phyloP scores from a whole-genome alignment of 345 rosid species.

The Acer yangbiense region DNA sequence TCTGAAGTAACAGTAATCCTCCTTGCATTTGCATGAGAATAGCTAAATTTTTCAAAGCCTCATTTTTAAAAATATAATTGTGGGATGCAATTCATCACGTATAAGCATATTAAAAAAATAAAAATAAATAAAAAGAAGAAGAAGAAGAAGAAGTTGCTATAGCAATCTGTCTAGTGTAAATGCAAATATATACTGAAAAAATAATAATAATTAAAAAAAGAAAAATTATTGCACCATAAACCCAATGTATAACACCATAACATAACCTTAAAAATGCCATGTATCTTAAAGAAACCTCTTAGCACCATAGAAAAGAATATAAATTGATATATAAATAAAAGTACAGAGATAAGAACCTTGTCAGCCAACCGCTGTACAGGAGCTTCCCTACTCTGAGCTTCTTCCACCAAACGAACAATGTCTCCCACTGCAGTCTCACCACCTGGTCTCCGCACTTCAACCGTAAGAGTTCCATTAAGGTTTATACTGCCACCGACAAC shows the following conservation, averaged over 20 bases:
- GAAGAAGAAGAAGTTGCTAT: not conserved
- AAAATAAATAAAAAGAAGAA: no score
- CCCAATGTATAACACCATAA: slow-evolving; percentile 1
- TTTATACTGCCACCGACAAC: slow-evolving; percentile 95
- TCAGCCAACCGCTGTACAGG: slow-evolving; percentile 95
- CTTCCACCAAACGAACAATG: slow-evolving; percentile 93
- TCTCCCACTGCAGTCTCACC: slow-evolving; percentile 96
- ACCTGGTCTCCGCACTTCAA: slow-evolving; percentile 91
- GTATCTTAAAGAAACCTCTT: slow-evolving; percentile 7
- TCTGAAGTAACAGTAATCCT: not conserved
- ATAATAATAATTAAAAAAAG: not conserved
- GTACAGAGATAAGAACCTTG: slow-evolving; percentile 57
- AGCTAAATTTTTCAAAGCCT: not conserved
- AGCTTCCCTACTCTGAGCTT: slow-evolving; percentile 95
- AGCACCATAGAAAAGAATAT: not conserved
- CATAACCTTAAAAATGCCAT: slow-evolving; percentile 3
- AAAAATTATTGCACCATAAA: not conserved
- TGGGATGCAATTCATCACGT: not conserved
- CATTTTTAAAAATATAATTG: not conserved
- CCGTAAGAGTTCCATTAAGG: slow-evolving; percentile 89
- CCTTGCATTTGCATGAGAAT: not conserved
- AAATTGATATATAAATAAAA: slow-evolving; percentile 5
- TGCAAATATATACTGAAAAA: not conserved
- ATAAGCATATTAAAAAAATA: no score
- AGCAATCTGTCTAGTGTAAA: not conserved